phyloP scores from a whole-genome alignment of 345 rosid species.

The Eucalyptus victrix region DNA sequence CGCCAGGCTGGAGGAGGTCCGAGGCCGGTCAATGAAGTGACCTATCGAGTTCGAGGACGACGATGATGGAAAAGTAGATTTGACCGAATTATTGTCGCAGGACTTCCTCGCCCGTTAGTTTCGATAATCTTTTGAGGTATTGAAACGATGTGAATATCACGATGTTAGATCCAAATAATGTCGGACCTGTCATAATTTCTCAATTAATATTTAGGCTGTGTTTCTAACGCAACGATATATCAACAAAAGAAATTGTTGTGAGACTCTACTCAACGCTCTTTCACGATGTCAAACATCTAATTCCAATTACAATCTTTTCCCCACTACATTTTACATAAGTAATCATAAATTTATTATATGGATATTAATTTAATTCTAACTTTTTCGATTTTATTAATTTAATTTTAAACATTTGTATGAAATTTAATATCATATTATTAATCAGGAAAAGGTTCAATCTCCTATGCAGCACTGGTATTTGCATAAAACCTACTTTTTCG shows the following conservation, averaged over 20 bases:
- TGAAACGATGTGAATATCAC: background rate
- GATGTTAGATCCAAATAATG: background rate
- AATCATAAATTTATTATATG: background rate
- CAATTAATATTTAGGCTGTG: background rate
- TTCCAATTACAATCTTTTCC: background rate
- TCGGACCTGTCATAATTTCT: background rate
- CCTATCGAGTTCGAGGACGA: background rate
- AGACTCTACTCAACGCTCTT: fast-evolving
- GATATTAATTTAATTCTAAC: background rate
- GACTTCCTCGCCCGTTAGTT: background rate
- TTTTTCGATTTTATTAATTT: background rate
- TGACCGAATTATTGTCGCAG: background rate
- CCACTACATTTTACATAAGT: background rate
- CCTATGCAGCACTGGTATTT: background rate
- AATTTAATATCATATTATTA: background rate
- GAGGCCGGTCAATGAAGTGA: background rate
- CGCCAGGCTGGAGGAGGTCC: background rate
- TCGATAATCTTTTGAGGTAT: background rate
- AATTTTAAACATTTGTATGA: background rate
- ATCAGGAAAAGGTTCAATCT: background rate
- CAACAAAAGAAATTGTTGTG: fast-evolving
- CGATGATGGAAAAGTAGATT: background rate
- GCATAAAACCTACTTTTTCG: background rate
- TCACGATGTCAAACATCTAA: background rate
- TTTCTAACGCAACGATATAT: fast-evolving